Evolutionary conservation across 2,329 filamentous ascomycete genomes (phyloP).

Genomic region (Apiospora marii): DNA sequence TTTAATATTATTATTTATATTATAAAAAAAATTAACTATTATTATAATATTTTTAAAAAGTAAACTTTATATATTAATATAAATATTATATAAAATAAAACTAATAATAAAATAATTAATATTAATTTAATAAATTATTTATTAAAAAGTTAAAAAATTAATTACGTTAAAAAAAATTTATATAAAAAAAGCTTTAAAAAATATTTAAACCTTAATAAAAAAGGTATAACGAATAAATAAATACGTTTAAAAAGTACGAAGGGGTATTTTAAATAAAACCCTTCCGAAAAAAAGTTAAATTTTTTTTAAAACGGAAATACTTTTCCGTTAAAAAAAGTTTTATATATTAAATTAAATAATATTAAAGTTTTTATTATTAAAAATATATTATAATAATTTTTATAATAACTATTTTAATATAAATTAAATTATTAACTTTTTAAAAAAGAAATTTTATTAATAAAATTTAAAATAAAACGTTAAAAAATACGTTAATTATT

Average conservation of each 20-base stretch:
- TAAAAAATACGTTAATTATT: no score
- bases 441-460: no score
- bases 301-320: no score
- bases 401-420: no score
- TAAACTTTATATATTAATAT: no score
- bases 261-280: background rate
- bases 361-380: no score
- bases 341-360: slow-evolving; percentile 8
- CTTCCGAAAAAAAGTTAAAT: background rate
- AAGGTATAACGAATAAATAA: background rate
- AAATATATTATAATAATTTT: no score
- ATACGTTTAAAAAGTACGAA: background rate
- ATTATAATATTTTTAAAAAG: background rate
- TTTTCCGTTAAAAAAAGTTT: background rate
- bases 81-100: no score
- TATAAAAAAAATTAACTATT: background rate
- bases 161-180: background rate
- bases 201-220: background rate
- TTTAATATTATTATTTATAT: background rate
- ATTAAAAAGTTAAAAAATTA: background rate
- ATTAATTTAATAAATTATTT: background rate
- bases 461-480: no score
- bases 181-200: background rate
- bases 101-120: background rate
- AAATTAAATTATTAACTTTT: no score